Evolutionary conservation across 1,139 yeast genomes (phyloP), one percentile per base, ranked within the genome.

Genomic region (Yamadazyma jaroonii): DNA sequence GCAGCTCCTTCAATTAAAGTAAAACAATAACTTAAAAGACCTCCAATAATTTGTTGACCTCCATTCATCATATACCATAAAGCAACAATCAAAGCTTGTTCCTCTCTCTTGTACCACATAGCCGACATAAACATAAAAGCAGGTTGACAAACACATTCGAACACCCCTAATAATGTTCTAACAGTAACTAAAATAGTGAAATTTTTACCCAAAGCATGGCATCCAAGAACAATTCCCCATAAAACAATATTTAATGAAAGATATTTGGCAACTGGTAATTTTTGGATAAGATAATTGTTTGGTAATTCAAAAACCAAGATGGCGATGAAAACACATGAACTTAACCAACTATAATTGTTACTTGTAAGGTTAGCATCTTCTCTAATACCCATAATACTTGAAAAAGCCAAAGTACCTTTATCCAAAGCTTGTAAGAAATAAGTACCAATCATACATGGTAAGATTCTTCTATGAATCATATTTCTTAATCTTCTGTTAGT

Each of bases 301-400:
- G 74, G 52, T 6, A 77, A 72, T 39, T 70, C 77, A 27, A 73
- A 74, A 32, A 69, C 62, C 37, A 74, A 64, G 40, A 71, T 72
- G 1, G 77, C 74, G 39, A 65, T 67, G 41, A 64, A 69, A 38
- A 69, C 61, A 32, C 67, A 64, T 3, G 76, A 67, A 12, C 72
- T 67, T 32, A 67, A 54, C 49, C 72, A 60, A 26, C 71, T 61
- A 45, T 63, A 71, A 40, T 70, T 59, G 38, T 67, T 61, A 3
- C 66, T 64, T 4, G 47, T 49, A 26, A 54, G 39, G 43, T 43
- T 41, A 44, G 53, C 44, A 40, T 56, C 47, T n/a, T 56, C 52
- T 46, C 62, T 63, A 38, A 74, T 66, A 1, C 79, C 79, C 77
- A 73, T 72, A 8, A 74, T 74, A 1, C 77, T 73, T 2, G 78